Evolutionary conservation across 2,329 filamentous ascomycete species (phyloP), one percentile per base, ranked within the genome.

Genomic region (Talaromyces sp.): DNA sequence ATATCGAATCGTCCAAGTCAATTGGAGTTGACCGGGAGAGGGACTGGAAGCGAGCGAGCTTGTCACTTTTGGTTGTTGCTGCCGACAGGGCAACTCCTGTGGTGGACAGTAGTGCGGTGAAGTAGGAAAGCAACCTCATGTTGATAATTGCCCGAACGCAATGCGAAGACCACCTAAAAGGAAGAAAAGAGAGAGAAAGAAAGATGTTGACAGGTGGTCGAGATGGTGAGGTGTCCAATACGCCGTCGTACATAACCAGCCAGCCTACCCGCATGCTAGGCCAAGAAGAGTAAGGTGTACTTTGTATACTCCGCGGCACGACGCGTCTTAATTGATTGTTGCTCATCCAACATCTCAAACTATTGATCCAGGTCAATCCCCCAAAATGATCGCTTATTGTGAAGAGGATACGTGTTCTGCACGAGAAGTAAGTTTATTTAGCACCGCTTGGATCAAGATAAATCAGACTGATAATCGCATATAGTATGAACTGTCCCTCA

Each of bases 1-100:
- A 99, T 58, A 84, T 82, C 27, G 81, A 79, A 77, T 97, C 93
- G 77, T 89, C 85, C 70, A 99, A 87, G 81, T 92, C 92, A 75
- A 97, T 73, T 5, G 93, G 89, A 29, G 85, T 79, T 3, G 86
- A 85, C 65, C 89, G 84, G 66, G 90, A 83, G 76, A 93, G 88
- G 69, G 86, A 76, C 75, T 90, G 88, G 80, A 88, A 94, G 66
- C 87, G 84, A 68, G 85, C 77, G 82, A 94, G 97, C 73, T 86
- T 88, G 76, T 91, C 87, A 68, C 75, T 80, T 13, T 84, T 74
- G 76, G 90, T 88, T 75, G 89, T 90, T 59, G 51, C 38, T 34
- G 72, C 72, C 58, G 75, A 71, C 34, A 78, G 54, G 17, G 72
- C 70, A 47, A 71, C 65, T 31, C 72, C 69, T 65, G 74, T 49